Evolutionary conservation across 495 filamentous ascomycete genomes (phyloP).

Genomic region (Lophium mytilinum): DNA sequence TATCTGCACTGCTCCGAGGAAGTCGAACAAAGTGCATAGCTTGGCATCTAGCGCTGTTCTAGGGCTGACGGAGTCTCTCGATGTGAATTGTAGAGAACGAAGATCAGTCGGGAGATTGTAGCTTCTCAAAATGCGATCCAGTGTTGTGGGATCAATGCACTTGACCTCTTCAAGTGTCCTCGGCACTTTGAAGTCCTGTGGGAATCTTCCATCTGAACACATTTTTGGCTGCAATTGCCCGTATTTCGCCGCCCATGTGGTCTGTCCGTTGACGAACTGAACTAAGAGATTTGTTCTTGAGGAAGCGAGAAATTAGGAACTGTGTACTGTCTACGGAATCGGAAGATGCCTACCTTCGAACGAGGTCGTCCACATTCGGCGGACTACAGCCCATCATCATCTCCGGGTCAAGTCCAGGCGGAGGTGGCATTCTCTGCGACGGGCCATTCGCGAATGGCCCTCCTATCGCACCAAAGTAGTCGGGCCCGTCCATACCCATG

Average conservation of each 20-base stretch:
- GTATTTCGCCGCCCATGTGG: constrained; percentile 15
- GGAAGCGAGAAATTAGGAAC: background rate
- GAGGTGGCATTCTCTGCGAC: constrained; percentile 1
- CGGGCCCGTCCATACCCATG: constrained; percentile 14
- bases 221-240: constrained; percentile 35
- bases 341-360: constrained; percentile 12
- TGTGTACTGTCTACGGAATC: background rate
- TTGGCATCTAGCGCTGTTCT: constrained; percentile 16
- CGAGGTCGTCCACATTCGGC: constrained; percentile 13
- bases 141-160: constrained; percentile 23
- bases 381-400: constrained; percentile 7
- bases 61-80: constrained; percentile 8
- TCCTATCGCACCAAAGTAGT: constrained; percentile 10
- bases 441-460: background rate
- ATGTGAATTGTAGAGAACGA: constrained; percentile 16
- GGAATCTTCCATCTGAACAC: constrained; percentile 29
- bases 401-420: constrained; percentile 13
- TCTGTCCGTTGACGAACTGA: constrained; percentile 28
- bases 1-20: constrained; percentile 20
- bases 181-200: constrained; percentile 25
- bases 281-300: constrained; percentile 32
- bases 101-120: constrained; percentile 28
- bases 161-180: constrained; percentile 29
- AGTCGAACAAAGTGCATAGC: constrained; percentile 25
- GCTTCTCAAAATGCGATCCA: constrained; percentile 32